Evolutionary conservation across 768 basidiomycete species (phyloP), one percentile per base, ranked within the genome.

Genomic region (Lentinula raphanica): DNA sequence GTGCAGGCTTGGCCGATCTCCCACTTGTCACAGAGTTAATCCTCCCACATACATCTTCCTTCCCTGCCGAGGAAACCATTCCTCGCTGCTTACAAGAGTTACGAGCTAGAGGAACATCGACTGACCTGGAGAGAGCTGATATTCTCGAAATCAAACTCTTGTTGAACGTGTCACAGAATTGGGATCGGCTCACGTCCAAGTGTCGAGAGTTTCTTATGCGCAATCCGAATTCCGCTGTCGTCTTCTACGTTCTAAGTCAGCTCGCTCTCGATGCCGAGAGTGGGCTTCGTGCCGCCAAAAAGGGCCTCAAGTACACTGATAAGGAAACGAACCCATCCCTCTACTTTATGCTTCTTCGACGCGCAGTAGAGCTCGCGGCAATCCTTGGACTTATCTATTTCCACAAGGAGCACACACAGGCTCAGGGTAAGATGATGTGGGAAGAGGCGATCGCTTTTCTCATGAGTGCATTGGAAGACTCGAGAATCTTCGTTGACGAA

Each of bases 61-160:
- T 15, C 84, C 85, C 1, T 87, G 87, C 70, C 77, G 60, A 27
- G 74, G 85, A 88, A 61, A 71, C 84, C 0, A 69, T 88, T 5
- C 85, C 86, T 3, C 69, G 75, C 23, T 84, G 84, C 64, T 83
- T 86, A 8, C 73, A 72, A 29, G 85, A 79, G 23, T 78, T 87
- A 39, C 79, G 84, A 7, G 70, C 65, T 32, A 71, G 68, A 55
- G 74, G 73, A 19, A 69, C 67, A 6, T 9, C 63, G 4, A 66
- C 60, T 25, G 59, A 60, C 27, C 23, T 15, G 23, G 82, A 87
- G 64, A 62, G 74, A 13, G 86, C 86, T 0, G 85, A 87, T 64
- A 81, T 88, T 60, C 67, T 88, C 28, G 84, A 87, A 31, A 79
- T 86, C 71, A 87, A 88, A 64, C 82, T 68, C 65, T n/a, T n/a